Conservation (phyloP, 306 rosid species). For the Fagus crenata region DNA sequence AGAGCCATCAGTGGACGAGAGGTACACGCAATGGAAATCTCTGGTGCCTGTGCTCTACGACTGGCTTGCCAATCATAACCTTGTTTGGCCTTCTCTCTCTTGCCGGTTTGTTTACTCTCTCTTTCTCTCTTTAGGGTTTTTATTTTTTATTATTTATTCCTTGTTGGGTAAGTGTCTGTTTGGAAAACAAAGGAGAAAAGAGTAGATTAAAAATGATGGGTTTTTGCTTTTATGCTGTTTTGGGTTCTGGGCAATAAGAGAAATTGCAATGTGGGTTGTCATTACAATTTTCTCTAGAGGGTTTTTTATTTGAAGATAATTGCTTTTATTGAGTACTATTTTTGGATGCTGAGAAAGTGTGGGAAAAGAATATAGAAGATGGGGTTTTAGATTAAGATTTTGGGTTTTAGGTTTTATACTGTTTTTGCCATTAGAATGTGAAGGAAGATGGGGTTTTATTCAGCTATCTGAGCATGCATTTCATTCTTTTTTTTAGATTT, state of each 20-base stretch:
- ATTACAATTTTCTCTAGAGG: background rate
- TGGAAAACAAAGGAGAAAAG: background rate
- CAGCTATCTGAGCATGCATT: background rate
- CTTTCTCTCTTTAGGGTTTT: background rate
- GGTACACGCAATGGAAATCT: conserved; percentile 85
- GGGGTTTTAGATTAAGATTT: background rate
- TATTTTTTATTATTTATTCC: background rate
- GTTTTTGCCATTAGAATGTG: background rate
- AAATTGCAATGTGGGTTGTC: background rate
- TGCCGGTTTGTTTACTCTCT: conserved; percentile 50
- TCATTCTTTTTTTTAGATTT: background rate
- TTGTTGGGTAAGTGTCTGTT: background rate
- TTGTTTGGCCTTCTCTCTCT: conserved; percentile 94
- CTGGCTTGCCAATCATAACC: conserved; percentile 96
- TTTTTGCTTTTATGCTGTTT: background rate
- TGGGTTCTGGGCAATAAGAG: background rate
- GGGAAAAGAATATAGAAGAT: background rate
- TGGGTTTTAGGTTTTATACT: background rate
- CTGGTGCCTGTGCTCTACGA: conserved; percentile 86
- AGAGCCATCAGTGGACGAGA: conserved; percentile 51
- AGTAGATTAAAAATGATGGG: background rate
- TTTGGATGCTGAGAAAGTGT: conserved; percentile 20
- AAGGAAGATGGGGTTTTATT: background rate
- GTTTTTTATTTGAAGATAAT: background rate
- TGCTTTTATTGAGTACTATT: background rate